These are phyloP conservation scores for Phytophthora pisi DNA, from an alignment of 352 stramenopile genomes.

Conservation along the genomic window DNA sequence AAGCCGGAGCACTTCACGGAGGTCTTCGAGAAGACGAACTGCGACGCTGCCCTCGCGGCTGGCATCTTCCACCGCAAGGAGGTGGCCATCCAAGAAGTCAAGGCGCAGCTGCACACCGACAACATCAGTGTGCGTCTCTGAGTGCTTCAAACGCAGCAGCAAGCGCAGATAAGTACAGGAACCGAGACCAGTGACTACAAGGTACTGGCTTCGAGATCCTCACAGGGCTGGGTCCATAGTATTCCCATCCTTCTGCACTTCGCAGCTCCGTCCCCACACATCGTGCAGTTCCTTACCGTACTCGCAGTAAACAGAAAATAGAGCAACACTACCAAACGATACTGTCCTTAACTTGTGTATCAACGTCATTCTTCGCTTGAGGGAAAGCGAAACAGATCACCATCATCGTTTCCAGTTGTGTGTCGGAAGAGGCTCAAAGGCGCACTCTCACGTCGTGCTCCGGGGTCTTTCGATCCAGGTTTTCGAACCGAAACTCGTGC, in stretches of 20 bases:
- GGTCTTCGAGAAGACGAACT: constrained; percentile 92
- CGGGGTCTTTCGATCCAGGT: constrained; percentile 1
- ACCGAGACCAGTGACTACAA: constrained; percentile 3
- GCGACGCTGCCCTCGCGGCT: constrained; percentile 96
- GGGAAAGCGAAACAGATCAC: constrained; percentile 39
- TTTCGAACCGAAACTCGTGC: background rate
- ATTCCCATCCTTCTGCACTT: constrained; percentile 5
- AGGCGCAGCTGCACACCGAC: constrained; percentile 85
- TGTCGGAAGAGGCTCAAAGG: constrained; percentile 15
- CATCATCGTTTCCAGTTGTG: constrained; percentile 2
- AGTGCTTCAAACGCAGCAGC: constrained; percentile 17
- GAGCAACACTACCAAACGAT: constrained; percentile 24
- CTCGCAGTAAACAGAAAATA: constrained; percentile 24
- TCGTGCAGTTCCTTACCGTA: constrained; percentile 12
- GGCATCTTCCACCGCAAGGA: constrained; percentile 99
- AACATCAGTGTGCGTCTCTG: constrained; percentile 74
- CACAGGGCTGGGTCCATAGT: constrained; percentile 6
- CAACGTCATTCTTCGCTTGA: background rate
- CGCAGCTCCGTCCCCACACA: constrained; percentile 18
- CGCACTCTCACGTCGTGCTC: constrained; percentile 7
- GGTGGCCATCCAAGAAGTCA: constrained; percentile 95
- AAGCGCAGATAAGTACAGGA: constrained; percentile 4
- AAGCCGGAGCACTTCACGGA: constrained; percentile 94
- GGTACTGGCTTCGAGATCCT: constrained; percentile 1
- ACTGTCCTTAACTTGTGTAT: background rate